Conservation (phyloP, 1,284 basidiomycete genomes). For the Irpex lacteus region DNA sequence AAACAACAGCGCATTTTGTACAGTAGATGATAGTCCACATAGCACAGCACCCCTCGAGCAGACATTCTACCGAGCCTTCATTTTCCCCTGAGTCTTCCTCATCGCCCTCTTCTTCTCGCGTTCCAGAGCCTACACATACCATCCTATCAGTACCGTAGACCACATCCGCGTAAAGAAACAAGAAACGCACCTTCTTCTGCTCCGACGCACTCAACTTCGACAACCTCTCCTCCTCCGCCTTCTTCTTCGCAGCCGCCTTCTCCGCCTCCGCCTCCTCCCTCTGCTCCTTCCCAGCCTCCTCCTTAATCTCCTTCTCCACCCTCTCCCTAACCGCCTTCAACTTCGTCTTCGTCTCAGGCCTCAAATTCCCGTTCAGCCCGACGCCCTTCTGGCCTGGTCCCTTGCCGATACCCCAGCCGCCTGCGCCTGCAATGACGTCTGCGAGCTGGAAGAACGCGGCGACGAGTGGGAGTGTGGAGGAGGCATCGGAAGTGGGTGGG, state of each 20-base stretch:
- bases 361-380: slow-evolving; percentile 39
- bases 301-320: slow-evolving; percentile 64
- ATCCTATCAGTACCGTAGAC: background rate
- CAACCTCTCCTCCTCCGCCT: slow-evolving; percentile 55
- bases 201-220: slow-evolving; percentile 47
- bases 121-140: slow-evolving; percentile 53
- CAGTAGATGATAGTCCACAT: slow-evolving; percentile 38
- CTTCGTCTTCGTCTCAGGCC: slow-evolving; percentile 80
- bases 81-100: slow-evolving; percentile 68
- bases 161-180: background rate
- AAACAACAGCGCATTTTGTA: background rate
- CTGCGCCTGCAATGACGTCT: slow-evolving; percentile 54
- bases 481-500: slow-evolving; percentile 48
- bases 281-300: slow-evolving; percentile 70
- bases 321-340: slow-evolving; percentile 71
- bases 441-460: slow-evolving; percentile 70
- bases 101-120: slow-evolving; percentile 71
- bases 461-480: slow-evolving; percentile 59
- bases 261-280: slow-evolving; percentile 77
- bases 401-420: slow-evolving; percentile 18
- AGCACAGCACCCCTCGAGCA: background rate
- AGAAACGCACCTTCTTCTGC: slow-evolving; percentile 45
- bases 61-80: slow-evolving; percentile 23
- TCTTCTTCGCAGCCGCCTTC: slow-evolving; percentile 75
- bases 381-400: slow-evolving; percentile 33